Conservation (phyloP, 2,329 filamentous ascomycete species). For the Fusarium stilboides region DNA sequence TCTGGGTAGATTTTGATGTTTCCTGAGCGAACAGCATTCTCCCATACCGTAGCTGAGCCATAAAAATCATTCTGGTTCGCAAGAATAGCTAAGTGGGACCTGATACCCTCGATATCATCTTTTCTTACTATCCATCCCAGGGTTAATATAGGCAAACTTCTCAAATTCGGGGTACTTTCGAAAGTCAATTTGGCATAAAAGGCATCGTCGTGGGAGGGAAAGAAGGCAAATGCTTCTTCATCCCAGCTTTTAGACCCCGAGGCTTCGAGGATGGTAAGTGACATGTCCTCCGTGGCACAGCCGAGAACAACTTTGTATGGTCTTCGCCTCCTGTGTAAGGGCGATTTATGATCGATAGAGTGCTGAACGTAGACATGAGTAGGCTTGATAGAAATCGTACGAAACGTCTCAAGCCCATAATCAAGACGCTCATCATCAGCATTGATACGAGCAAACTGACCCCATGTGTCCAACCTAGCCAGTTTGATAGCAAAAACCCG, state of each 20-base stretch:
- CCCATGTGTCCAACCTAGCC: not conserved
- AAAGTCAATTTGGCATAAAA: slow-evolving; percentile 9
- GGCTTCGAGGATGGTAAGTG: not conserved
- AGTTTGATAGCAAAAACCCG: slow-evolving; percentile 17
- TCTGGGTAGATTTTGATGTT: slow-evolving; percentile 2
- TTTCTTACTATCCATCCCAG: slow-evolving; percentile 17
- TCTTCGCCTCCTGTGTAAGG: not conserved
- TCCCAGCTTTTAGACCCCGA: slow-evolving; percentile 13
- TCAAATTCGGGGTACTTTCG: not conserved
- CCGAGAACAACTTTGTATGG: slow-evolving; percentile 2
- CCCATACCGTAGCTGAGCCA: not conserved
- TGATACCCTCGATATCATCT: slow-evolving; percentile 11
- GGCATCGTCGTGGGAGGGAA: not conserved
- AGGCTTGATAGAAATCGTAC: not conserved
- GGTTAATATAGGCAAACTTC: not conserved
- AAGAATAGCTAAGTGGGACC: slow-evolving; percentile 7
- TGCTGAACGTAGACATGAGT: slow-evolving; percentile 23
- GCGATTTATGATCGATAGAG: slow-evolving; percentile 6
- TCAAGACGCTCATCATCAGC: not conserved
- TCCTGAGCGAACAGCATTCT: not conserved
- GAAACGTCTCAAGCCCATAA: not conserved
- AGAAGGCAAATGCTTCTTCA: not conserved
- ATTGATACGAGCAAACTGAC: slow-evolving; percentile 20
- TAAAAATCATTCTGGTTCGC: not conserved
- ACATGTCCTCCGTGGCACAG: slow-evolving; percentile 1